Conservation (phyloP, 2,329 filamentous ascomycete genomes). For the Fusarium agapanthi region DNA sequence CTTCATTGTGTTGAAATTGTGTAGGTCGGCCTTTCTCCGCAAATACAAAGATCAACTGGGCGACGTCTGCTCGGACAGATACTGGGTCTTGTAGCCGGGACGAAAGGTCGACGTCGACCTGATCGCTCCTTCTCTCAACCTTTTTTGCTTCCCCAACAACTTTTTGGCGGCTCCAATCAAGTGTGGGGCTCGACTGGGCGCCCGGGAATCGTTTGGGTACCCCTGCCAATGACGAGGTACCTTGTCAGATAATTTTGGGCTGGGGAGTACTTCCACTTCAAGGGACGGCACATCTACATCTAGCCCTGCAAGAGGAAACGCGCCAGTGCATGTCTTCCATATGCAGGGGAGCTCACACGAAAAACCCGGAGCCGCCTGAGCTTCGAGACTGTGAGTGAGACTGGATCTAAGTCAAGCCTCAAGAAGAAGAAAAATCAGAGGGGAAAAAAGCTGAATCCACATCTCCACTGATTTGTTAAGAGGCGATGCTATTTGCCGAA, state of each 20-base stretch:
- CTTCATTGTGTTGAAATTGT: slow-evolving; percentile 17
- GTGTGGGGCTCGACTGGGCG: slow-evolving; percentile 6
- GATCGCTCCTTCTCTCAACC: slow-evolving; percentile 33
- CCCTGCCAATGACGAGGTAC: slow-evolving; percentile 18
- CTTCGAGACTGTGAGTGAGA: not conserved
- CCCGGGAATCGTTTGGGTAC: slow-evolving; percentile 11
- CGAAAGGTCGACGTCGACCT: slow-evolving; percentile 30
- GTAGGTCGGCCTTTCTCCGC: slow-evolving; percentile 28
- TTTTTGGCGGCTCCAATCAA: slow-evolving; percentile 40
- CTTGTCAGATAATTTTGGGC: fast-evolving
- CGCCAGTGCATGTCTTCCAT: slow-evolving; percentile 30
- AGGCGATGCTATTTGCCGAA: slow-evolving; percentile 3
- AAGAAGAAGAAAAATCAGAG: not conserved
- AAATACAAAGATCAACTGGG: slow-evolving; percentile 20
- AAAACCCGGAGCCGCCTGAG: slow-evolving; percentile 22
- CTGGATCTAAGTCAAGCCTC: not conserved
- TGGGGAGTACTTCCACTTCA: not conserved
- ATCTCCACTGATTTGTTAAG: slow-evolving; percentile 15
- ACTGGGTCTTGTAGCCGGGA: slow-evolving; percentile 11
- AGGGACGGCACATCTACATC: slow-evolving; percentile 18
- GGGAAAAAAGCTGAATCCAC: not conserved
- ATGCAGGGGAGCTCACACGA: slow-evolving; percentile 35
- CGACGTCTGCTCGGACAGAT: slow-evolving; percentile 11
- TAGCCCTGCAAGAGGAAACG: slow-evolving; percentile 21
- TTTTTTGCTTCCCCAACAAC: slow-evolving; percentile 45